A percentile compares a stretch with the other conserved stretches of the same genome.
Evolutionary conservation across 768 basidiomycete genomes (phyloP).

Genomic region (Dioszegia aurantiaca): DNA sequence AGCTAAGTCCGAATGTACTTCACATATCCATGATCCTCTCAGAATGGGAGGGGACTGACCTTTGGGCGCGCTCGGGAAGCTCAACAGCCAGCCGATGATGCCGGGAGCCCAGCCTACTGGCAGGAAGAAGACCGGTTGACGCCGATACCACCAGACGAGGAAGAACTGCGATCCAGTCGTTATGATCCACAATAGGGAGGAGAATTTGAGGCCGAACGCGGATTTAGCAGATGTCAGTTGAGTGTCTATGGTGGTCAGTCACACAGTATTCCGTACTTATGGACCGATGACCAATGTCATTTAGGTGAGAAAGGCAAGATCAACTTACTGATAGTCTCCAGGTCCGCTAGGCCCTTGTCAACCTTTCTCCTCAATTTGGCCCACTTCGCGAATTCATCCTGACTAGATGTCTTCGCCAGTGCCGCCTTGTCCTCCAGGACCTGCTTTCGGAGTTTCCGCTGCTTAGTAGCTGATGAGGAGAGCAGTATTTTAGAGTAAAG

Average conservation of each 20-base stretch:
- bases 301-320: background rate
- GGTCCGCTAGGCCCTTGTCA: conserved; percentile 84
- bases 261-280: too few relatives aligned
- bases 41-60: conserved; percentile 59
- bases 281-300: too few relatives aligned
- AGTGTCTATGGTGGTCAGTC: conserved; percentile 59
- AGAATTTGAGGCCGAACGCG: conserved; percentile 69
- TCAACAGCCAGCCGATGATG: conserved; percentile 79
- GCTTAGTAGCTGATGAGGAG: conserved; percentile 59
- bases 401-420: conserved; percentile 82
- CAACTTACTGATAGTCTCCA: conserved; percentile 80
- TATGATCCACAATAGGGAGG: conserved; percentile 68
- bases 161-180: conserved; percentile 84
- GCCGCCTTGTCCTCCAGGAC: conserved; percentile 78
- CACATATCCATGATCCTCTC: background rate
- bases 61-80: conserved; percentile 84
- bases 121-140: conserved; percentile 85
- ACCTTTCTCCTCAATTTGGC: conserved; percentile 84
- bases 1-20: background rate
- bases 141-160: conserved; percentile 88
- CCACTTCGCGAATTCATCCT: conserved; percentile 99
- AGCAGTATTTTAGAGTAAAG: conserved; percentile 68
- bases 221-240: conserved; percentile 63
- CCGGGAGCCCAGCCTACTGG: conserved; percentile 82
- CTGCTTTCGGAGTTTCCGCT: conserved; percentile 72